Evolutionary conservation across 208 protist genomes (phyloP).

Genomic region (Strigomonas culicis): DNA sequence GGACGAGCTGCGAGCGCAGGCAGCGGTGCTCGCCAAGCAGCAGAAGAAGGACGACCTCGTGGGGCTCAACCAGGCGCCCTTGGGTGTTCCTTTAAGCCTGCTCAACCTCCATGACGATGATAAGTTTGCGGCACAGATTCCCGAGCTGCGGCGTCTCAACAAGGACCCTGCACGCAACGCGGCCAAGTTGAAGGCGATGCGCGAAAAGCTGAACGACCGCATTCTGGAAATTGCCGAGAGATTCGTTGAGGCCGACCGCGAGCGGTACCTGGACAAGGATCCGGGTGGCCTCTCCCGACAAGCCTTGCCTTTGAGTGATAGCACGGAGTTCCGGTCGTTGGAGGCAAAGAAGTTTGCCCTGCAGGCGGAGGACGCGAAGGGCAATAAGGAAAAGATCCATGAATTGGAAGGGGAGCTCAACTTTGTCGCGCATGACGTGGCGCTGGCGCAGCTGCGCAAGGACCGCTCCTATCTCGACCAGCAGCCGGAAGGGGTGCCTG

Average conservation of each 20-base stretch:
- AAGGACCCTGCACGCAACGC: slow-evolving; percentile 56
- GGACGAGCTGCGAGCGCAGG: slow-evolving; percentile 39
- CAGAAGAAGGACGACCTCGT: slow-evolving; percentile 52
- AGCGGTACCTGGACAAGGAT: slow-evolving; percentile 50
- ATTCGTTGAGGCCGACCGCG: slow-evolving; percentile 50
- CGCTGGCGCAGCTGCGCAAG: slow-evolving; percentile 38
- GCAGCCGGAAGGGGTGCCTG: slow-evolving; percentile 52
- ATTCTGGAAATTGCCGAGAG: slow-evolving; percentile 47
- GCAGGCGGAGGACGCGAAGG: slow-evolving; percentile 19
- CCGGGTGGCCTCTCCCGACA: slow-evolving; percentile 47
- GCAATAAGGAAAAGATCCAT: slow-evolving; percentile 26
- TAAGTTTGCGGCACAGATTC: slow-evolving; percentile 39
- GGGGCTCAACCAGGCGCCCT: slow-evolving; percentile 40
- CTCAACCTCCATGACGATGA: slow-evolving; percentile 57
- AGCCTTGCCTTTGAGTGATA: slow-evolving; percentile 44
- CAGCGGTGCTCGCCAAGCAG: slow-evolving; percentile 44
- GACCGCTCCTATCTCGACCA: slow-evolving; percentile 63
- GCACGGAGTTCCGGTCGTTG: slow-evolving; percentile 51
- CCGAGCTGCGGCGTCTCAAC: slow-evolving; percentile 57
- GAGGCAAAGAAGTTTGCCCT: slow-evolving; percentile 42
- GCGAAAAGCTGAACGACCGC: slow-evolving; percentile 40
- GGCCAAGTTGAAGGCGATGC: slow-evolving; percentile 35
- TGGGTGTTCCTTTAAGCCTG: slow-evolving; percentile 64
- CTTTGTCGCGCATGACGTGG: slow-evolving; percentile 43
- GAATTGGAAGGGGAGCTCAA: slow-evolving; percentile 57